These are phyloP conservation scores for Neohortaea acidophila DNA, from an alignment of 495 filamentous ascomycete species.

Conservation along the genomic window DNA sequence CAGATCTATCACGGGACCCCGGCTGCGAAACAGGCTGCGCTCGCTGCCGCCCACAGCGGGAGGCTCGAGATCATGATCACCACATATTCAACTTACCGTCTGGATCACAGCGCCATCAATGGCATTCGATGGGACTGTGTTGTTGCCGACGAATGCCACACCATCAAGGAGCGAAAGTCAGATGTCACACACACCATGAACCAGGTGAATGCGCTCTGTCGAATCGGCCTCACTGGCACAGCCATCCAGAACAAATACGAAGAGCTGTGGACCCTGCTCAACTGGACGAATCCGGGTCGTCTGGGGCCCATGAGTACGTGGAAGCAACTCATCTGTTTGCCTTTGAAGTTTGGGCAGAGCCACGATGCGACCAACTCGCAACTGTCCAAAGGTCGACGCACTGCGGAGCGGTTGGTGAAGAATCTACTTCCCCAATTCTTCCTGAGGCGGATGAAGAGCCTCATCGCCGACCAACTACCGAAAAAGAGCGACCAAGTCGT, in stretches of 20 bases:
- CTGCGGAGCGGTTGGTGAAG: slow-evolving; percentile 70
- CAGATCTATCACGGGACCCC: slow-evolving; percentile 60
- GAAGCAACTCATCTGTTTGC: slow-evolving; percentile 60
- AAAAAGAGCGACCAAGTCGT: slow-evolving; percentile 91
- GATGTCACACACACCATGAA: slow-evolving; percentile 80
- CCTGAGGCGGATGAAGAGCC: slow-evolving; percentile 77
- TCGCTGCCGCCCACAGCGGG: slow-evolving; percentile 60
- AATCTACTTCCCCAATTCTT: slow-evolving; percentile 89
- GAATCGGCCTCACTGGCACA: slow-evolving; percentile 87
- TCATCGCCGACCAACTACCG: slow-evolving; percentile 89
- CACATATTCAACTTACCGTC: slow-evolving; percentile 77
- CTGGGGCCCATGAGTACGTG: slow-evolving; percentile 68
- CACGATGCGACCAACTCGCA: slow-evolving; percentile 83
- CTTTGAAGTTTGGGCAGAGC: slow-evolving; percentile 72
- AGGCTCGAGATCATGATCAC: slow-evolving; percentile 81
- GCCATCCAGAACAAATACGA: slow-evolving; percentile 98
- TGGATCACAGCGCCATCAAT: slow-evolving; percentile 60
- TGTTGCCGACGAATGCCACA: slow-evolving; percentile 92
- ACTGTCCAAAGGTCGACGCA: slow-evolving; percentile 64
- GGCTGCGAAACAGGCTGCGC: slow-evolving; percentile 50
- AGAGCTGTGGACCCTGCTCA: slow-evolving; percentile 89
- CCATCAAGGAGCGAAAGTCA: slow-evolving; percentile 66
- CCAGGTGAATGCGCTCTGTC: slow-evolving; percentile 76
- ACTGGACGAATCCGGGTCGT: slow-evolving; percentile 88
- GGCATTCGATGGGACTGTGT: slow-evolving; percentile 87